phyloP scores from a whole-genome alignment of 2,329 filamentous ascomycete species.

The Claviceps spartinae region DNA sequence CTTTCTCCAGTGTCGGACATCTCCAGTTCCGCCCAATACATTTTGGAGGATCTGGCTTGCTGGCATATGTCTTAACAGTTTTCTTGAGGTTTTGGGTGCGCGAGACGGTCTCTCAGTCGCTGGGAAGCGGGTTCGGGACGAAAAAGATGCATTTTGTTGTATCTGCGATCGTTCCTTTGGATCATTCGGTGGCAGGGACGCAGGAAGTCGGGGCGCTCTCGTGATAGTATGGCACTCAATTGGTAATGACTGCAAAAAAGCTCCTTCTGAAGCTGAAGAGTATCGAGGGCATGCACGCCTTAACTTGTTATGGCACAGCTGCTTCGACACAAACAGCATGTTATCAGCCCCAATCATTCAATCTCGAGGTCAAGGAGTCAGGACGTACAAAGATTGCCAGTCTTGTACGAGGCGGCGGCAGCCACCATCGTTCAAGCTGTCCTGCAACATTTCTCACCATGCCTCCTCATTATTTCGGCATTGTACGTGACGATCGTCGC shows the following conservation, averaged over 20 bases:
- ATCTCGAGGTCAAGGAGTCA: neutral
- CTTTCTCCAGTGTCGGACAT: conserved; percentile 8
- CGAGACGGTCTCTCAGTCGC: neutral
- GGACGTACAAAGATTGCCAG: neutral
- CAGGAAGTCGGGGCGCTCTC: neutral
- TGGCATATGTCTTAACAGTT: conserved; percentile 12
- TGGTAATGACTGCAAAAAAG: neutral
- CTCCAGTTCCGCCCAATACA: conserved; percentile 6
- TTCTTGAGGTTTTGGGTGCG: neutral
- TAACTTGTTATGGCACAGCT: neutral
- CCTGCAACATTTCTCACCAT: conserved; percentile 22
- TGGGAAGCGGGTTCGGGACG: neutral
- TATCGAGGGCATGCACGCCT: neutral
- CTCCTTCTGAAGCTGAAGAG: neutral
- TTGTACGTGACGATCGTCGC: neutral
- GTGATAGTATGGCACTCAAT: neutral
- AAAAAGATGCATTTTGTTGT: neutral
- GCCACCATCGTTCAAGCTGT: conserved; percentile 19
- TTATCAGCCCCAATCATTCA: neutral
- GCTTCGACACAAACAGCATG: neutral
- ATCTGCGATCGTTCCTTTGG: neutral
- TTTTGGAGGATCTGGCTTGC: conserved; percentile 14
- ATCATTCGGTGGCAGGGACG: neutral
- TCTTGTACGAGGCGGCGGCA: conserved; percentile 11
- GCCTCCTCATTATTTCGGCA: conserved; percentile 20